Evolutionary conservation across 2,329 filamentous ascomycete species (phyloP), one percentile per base, ranked within the genome.

Genomic region (Samsoniella hepiali): DNA sequence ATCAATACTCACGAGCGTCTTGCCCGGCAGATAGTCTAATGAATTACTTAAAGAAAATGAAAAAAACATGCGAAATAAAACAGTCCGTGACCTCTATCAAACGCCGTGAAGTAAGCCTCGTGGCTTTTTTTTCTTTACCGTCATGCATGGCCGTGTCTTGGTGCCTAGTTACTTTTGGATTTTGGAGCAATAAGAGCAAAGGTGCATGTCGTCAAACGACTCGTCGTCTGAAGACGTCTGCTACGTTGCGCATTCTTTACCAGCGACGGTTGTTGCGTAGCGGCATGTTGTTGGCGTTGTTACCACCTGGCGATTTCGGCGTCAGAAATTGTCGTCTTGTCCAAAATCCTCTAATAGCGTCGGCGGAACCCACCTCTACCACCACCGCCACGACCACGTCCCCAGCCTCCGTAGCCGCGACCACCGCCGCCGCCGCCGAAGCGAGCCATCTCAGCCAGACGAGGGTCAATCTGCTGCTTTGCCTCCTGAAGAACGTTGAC

Each of bases 401-500:
- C 84, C 75, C 89, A 89, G 71, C 91, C 87, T 72, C 89, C 87
- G 72, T 86, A 88, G 68, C 89, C 84, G 72, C 91, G 87, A 67
- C 89, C 86, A 65, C 92, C 92, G 64, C 91, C 91, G 67, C 93
- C 91, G 67, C 93, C 91, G 69, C 92, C 87, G 75, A 93, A 98
- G 77, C 95, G 91, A 70, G 87, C 88, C 95, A 99, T 98, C 84
- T 99, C 95, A 67, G 88, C 88, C 67, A 99, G 89, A 77, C 93
- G 90, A 74, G 95, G 95, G 73, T 98, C 95, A 78, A 99, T 93
- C 79, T 96, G 90, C 83, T 99, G 95, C 84, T 98, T 98, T 69
- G 95, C 63, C 81, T 99, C 95, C 74, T 89, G 89, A 71, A 99
- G 89, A 72, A 99, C 91, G 72, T 86, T 85, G 71, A 99, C 89